Conservation (phyloP, 2,329 filamentous ascomycete species). For the Dactylellina parvicollis region DNA sequence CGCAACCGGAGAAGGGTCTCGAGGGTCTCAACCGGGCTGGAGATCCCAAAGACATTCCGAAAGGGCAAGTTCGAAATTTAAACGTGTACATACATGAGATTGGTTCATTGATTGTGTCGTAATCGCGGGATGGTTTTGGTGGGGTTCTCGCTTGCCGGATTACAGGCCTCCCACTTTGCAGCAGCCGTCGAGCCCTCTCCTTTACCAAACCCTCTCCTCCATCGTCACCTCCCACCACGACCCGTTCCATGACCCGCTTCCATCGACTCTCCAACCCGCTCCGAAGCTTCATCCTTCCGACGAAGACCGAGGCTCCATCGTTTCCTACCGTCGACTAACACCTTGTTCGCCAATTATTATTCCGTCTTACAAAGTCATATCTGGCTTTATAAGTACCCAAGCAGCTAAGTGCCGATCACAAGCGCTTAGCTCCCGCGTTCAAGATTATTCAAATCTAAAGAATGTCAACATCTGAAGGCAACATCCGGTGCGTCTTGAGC, state of each 20-base stretch:
- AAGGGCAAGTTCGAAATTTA: too few species aligned
- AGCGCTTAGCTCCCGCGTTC: slow-evolving; percentile 50
- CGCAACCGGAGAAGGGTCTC: too few species aligned
- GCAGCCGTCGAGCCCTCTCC: neutral
- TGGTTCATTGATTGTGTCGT: too few species aligned
- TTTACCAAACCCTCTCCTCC: neutral
- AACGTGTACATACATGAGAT: too few species aligned
- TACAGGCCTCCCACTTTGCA: neutral
- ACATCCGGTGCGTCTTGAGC: slow-evolving; percentile 27
- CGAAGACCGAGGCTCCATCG: slow-evolving; percentile 8
- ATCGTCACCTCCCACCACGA: neutral
- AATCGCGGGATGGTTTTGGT: slow-evolving; percentile 8
- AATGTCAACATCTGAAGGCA: slow-evolving; percentile 51
- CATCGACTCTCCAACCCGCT: slow-evolving; percentile 3
- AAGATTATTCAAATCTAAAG: slow-evolving; percentile 44
- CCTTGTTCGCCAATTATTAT: neutral
- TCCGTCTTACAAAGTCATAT: slow-evolving; percentile 18
- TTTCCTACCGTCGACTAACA: neutral
- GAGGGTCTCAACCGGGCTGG: too few species aligned
- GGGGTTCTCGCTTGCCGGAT: neutral
- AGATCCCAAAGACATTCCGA: too few species aligned
- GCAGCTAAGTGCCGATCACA: slow-evolving; percentile 38
- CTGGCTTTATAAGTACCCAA: slow-evolving; percentile 35
- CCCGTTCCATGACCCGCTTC: slow-evolving; percentile 31
- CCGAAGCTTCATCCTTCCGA: slow-evolving; percentile 16